A percentile compares a stretch with the other conserved stretches of the same genome.
phyloP scores from a whole-genome alignment of 2,329 filamentous ascomycete genomes.

The Dactylellina cionopaga region DNA sequence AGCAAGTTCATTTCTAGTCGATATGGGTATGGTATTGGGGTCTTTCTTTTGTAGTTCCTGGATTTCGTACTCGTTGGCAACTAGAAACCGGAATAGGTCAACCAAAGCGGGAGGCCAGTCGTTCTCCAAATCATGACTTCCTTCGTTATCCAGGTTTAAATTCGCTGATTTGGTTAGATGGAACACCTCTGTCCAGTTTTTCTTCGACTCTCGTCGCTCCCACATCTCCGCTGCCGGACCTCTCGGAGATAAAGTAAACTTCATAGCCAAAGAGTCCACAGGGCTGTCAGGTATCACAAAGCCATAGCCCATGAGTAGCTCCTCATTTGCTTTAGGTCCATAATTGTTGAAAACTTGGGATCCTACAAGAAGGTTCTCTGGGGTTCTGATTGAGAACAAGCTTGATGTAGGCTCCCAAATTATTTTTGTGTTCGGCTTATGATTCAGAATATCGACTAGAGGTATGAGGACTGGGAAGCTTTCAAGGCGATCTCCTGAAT shows the following conservation, averaged over 20 bases:
- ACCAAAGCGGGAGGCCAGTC: constrained; percentile 41
- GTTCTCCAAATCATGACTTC: background rate
- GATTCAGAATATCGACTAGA: constrained; percentile 65
- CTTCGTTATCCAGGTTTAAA: background rate
- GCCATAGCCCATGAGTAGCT: constrained; percentile 67
- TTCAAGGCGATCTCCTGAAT: background rate
- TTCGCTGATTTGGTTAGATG: constrained; percentile 14
- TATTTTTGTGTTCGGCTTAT: constrained; percentile 63
- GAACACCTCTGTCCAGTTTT: constrained; percentile 36
- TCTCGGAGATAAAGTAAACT: constrained; percentile 47
- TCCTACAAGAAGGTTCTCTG: constrained; percentile 56
- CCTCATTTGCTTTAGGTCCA: constrained; percentile 66
- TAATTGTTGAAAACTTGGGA: constrained; percentile 67
- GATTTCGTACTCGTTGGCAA: constrained; percentile 34
- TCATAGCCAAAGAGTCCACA: constrained; percentile 60
- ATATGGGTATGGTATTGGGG: constrained; percentile 16
- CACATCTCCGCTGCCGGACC: constrained; percentile 32
- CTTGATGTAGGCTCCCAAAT: constrained; percentile 63
- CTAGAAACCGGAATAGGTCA: constrained; percentile 40
- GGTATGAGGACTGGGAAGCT: constrained; percentile 64
- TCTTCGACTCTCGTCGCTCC: constrained; percentile 9
- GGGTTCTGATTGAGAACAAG: constrained; percentile 19
- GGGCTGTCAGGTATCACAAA: constrained; percentile 65
- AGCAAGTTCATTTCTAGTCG: constrained; percentile 41
- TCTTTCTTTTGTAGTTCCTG: constrained; percentile 5